Base-by-base conservation (phyloP, 495 filamentous ascomycete genomes). In the Cryomyces minteri region DNA sequence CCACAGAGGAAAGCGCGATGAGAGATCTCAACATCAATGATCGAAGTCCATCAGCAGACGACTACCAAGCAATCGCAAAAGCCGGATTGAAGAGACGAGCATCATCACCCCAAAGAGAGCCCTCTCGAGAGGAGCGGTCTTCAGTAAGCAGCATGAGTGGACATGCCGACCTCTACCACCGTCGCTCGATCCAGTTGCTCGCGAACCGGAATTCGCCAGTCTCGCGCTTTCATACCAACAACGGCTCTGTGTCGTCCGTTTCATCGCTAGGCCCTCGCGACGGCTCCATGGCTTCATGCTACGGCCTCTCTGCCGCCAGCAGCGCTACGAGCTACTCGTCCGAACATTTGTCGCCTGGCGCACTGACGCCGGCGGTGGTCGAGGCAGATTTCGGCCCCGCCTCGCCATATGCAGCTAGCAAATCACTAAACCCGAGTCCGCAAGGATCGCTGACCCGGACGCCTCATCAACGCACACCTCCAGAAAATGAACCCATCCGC, bases 41-140 rank as follows among this genome's bases (percentile, higher is more conserved):
- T 37, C 53, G 58, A 33, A 67, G 52, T 59, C 68, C 53, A 61
- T 61, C 48, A 58, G 53, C 49, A 49, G 68, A 67, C 52, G 57
- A 63, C 33, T 59, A 64, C 44, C 63, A 59, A 47, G 62, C 65
- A 44, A 59, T 58, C 37, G 58, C 59, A 41, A 57, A 59, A 53
- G 38, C 72, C 60, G 68, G 84, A 49, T 63, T 80, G 58, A 94
- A 94, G 58, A 72, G 86, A 48, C 69, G 83, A 44, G 85, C 86
- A 28, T 86, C 83, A 3, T 88, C 84, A 28, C 82, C 84, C 28
- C 82, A 78, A 2, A 51, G 56, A 9, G 65, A 63, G 46, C 46
- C 50, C 39, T 38, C 44, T 7, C 64, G 67, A n/a, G 82, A 84
- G 31, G 83, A 86, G 52, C 62, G 72, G 31, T 25, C 18, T 25